phyloP scores from a whole-genome alignment of 345 rosid genomes.

The Odontarrhena argentea region DNA sequence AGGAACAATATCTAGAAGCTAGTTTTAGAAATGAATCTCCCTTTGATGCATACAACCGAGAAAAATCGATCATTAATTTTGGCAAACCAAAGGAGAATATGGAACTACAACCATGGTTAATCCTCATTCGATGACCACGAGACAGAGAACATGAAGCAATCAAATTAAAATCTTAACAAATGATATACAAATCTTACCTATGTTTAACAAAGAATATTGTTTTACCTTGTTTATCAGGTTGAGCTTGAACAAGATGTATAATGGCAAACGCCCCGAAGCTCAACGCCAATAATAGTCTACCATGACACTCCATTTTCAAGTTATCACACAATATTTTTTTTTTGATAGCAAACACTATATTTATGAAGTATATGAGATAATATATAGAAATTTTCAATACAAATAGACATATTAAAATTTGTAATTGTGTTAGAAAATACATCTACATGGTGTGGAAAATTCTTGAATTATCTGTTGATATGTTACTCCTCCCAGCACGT shows the following conservation, averaged over 20 bases:
- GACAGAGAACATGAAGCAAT: not conserved
- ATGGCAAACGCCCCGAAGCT: slow-evolving; percentile 6
- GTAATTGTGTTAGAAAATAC: not conserved
- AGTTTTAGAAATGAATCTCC: too few relatives aligned
- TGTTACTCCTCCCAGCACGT: slow-evolving; percentile 3
- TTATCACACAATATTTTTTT: not conserved
- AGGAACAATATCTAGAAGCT: too few relatives aligned
- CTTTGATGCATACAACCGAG: not conserved
- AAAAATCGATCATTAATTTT: too few relatives aligned
- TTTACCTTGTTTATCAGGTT: slow-evolving; percentile 21
- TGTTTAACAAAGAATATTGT: too few relatives aligned
- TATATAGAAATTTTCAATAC: not conserved
- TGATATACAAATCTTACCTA: not conserved
- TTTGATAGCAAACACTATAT: not conserved
- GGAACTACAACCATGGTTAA: too few relatives aligned
- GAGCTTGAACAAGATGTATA: slow-evolving; percentile 31
- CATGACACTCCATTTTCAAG: slow-evolving; percentile 17
- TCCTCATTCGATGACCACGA: too few relatives aligned
- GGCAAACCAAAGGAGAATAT: not conserved
- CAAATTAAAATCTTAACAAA: not conserved
- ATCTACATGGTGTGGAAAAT: not conserved
- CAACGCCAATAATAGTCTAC: not conserved
- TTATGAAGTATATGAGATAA: not conserved
- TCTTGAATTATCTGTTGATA: not conserved
- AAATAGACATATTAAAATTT: not conserved